Base-by-base conservation (phyloP, 805 yeast species). In the Sugiyamaella smithiae region DNA sequence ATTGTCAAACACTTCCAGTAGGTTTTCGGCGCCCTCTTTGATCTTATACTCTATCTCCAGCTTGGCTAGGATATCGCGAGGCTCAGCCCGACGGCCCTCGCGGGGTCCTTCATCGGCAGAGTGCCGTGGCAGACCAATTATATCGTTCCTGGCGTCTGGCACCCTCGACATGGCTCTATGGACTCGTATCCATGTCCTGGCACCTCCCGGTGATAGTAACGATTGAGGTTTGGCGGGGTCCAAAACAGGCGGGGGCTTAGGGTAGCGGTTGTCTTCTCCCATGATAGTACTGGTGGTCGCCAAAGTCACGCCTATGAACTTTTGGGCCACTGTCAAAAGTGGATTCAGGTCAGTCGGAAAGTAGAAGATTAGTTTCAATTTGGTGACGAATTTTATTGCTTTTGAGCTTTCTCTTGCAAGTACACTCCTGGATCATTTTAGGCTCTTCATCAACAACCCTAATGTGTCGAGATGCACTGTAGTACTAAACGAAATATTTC, bases 21-120 rank as follows among this genome's bases (percentile, higher is more conserved):
- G 52, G 31, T 63, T 61, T 49, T 65, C 67, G 9, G 72, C 69
- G 5, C 70, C 69, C 31, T 67, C 70, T 23, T 64, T 59, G 45
- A 67, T 64, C 52, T 62, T 63, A 46, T 61, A 62, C 45, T 68
- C 71, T 14, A 64, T 58, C 50, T 66, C 66, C 38, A 68, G 56
- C 52, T 65, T 62, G 35, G 59, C 59, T 28, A 64, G 50, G 26
- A 67, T 57, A 36, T 61, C 64, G 19, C 29, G 28, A 2, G 29
- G 19, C n/a, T 51, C 45, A 26, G 51, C 37, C 12, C 47, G 38
- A 26, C 51, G 53, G 19, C 43, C 35, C 19, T 26, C 22, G 24
- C 49, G 33, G 24, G 35, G 36, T 14, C 33, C 40, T 8, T 40
- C 45, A 14, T 48, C 53, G 16, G 48, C 22, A 16, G 47, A 31